A percentile compares a stretch with the other conserved stretches of the same genome.
phyloP scores from a whole-genome alignment of 1,284 basidiomycete species.

The Puccinia hordei region DNA sequence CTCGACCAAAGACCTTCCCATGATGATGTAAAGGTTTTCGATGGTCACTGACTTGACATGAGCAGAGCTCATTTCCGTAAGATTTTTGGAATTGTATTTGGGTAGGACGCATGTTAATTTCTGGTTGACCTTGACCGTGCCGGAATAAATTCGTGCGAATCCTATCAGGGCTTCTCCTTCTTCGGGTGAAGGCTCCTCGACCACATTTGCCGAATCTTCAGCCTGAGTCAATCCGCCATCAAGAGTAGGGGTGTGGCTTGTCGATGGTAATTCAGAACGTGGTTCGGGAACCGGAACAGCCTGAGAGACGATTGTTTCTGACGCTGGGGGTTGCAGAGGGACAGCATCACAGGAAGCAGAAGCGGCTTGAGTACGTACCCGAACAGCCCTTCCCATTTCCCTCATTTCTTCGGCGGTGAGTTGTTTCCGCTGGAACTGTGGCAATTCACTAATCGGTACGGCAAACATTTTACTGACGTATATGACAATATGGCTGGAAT shows the following conservation, averaged over 20 bases:
- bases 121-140: constrained; percentile 71
- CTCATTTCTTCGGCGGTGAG: constrained; percentile 87
- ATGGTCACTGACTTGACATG: constrained; percentile 70
- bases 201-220: constrained; percentile 32
- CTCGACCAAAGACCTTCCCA: constrained; percentile 88
- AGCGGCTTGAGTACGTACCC: constrained; percentile 60
- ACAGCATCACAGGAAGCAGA: constrained; percentile 55
- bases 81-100: constrained; percentile 76
- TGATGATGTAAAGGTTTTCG: constrained; percentile 89
- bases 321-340: constrained; percentile 54
- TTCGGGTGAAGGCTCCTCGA: constrained; percentile 53
- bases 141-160: constrained; percentile 91
- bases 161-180: constrained; percentile 75
- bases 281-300: neutral
- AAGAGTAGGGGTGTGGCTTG: constrained; percentile 34
- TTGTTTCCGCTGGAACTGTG: constrained; percentile 76
- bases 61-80: constrained; percentile 67
- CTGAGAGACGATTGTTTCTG: constrained; percentile 54
- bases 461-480: constrained; percentile 99
- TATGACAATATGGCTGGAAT: constrained; percentile 70
- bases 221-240: constrained; percentile 43
- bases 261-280: constrained; percentile 37
- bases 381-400: constrained; percentile 68
- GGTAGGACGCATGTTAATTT: constrained; percentile 77
- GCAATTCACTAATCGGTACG: constrained; percentile 75